Evolutionary conservation across 352 stramenopile species (phyloP), one percentile per base, ranked within the genome.

Genomic region (Globisporangium irregulare): DNA sequence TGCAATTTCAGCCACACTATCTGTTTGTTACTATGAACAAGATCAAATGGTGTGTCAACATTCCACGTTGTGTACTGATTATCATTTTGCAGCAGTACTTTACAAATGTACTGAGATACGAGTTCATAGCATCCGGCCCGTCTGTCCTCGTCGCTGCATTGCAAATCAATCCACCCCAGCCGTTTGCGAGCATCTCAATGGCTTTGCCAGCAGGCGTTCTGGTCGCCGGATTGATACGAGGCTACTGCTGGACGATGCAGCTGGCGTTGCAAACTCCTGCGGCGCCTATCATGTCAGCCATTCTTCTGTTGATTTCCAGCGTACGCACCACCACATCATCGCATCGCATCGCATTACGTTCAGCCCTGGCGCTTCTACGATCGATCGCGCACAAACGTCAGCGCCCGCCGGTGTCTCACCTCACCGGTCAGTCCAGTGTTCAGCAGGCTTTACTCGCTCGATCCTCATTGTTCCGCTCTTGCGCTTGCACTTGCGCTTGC

Each of bases 341-440:
- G 32, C 36, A 41, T 41, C 36, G 27, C 27, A 38, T 46, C 38
- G 20, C 53, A 38, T 15, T 54, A 6, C 20, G n/a, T 54, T 14
- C 46, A 54, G 46, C n/a, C 46, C 46, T 54, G 25, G 10, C 53
- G 53, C 51, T 54, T 54, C 46, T 34, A 59, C 53, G 25, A 59
- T 59, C 53, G 25, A 2, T 10, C 25, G 53, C 15, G 29, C 55
- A 27, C 46, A 10, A 25, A 54, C 46, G 46, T 25, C 46, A 54
- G 53, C 7, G 24, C n/a, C 54, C 27, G 3, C 27, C 27, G 10
- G 59, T 64, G 55, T 61, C 55, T 61, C 55, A 61, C 55, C 20
- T 48, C 41, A 48, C 36, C 9, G 36, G 9, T 41, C 36, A 41
- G 36, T 18, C 15, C 36, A 43, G 36, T 18, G 41, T 25, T 22